phyloP scores from a whole-genome alignment of 108 stramenopile genomes.

The Skeletonema menzelii region DNA sequence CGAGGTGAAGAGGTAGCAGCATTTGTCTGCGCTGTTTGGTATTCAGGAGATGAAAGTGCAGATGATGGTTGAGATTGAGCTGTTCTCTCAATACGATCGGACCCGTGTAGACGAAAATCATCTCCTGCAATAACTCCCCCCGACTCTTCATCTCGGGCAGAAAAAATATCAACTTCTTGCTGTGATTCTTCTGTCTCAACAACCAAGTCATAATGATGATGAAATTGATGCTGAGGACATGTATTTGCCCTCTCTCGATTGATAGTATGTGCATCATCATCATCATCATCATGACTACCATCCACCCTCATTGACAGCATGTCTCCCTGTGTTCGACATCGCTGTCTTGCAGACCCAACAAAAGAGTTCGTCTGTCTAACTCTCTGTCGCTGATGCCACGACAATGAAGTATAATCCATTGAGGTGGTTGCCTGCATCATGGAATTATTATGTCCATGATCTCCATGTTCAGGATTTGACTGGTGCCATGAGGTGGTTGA shows the following conservation, averaged over 20 bases:
- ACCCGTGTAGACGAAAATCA: neutral
- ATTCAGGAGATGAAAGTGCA: neutral
- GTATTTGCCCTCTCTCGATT: constrained; percentile 17
- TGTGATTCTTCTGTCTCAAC: neutral
- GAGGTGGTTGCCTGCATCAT: neutral
- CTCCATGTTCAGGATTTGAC: neutral
- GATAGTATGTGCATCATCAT: neutral
- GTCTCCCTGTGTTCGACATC: neutral
- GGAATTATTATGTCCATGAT: neutral
- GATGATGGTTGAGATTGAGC: neutral
- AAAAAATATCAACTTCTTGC: no score
- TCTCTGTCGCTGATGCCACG: neutral
- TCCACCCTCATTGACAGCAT: neutral
- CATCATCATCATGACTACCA: no score
- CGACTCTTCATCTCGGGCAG: neutral
- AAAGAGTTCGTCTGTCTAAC: neutral
- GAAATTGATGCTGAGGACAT: constrained; percentile 8
- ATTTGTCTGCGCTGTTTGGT: neutral
- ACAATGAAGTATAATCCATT: neutral
- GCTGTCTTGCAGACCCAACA: neutral
- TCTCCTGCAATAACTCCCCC: neutral
- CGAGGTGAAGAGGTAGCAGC: neutral
- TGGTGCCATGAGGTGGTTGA: neutral
- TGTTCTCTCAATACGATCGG: neutral
- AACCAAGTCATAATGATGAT: neutral